Percentiles rank a stretch among this genome's conserved stretches.
Conservation (phyloP, 1,284 basidiomycete genomes). For the Limonomyces culmigenus region DNA sequence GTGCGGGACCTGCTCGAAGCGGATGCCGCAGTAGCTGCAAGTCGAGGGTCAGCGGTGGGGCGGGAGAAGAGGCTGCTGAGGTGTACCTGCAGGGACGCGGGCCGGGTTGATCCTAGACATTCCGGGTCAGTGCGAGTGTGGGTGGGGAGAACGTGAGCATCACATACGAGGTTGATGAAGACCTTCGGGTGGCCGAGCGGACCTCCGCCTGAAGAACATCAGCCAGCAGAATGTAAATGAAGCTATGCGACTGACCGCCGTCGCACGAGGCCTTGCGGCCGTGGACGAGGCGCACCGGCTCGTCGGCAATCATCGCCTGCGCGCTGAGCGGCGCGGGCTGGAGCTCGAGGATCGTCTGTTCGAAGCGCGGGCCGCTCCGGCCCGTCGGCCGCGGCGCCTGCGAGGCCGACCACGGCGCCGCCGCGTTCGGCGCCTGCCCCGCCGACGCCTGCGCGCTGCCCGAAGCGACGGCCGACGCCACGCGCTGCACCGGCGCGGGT, state of each 20-base stretch:
- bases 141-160: background rate
- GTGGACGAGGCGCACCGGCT: constrained; percentile 71
- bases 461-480: background rate
- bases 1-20: constrained; percentile 53
- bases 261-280: constrained; percentile 83
- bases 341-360: constrained; percentile 74
- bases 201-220: constrained; percentile 57
- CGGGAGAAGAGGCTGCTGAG: constrained; percentile 11
- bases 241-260: constrained; percentile 70
- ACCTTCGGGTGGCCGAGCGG: constrained; percentile 93
- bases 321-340: constrained; percentile 88
- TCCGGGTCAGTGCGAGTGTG: background rate
- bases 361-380: constrained; percentile 64
- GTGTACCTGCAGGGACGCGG: constrained; percentile 68
- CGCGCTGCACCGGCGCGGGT: background rate
- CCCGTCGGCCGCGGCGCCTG: constrained; percentile 45
- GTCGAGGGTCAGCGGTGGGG: constrained; percentile 7
- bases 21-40: constrained; percentile 46
- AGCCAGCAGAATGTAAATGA: too few species aligned
- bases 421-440: constrained; percentile 64
- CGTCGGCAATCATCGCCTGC: constrained; percentile 76
- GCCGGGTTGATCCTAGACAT: constrained; percentile 67
- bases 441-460: constrained; percentile 13
- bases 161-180: constrained; percentile 79
- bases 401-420: constrained; percentile 62